Percentiles rank a stretch among this genome's conserved stretches.
Conservation (phyloP, 1,284 basidiomycete genomes). For the Ceratobasidium sp. region DNA sequence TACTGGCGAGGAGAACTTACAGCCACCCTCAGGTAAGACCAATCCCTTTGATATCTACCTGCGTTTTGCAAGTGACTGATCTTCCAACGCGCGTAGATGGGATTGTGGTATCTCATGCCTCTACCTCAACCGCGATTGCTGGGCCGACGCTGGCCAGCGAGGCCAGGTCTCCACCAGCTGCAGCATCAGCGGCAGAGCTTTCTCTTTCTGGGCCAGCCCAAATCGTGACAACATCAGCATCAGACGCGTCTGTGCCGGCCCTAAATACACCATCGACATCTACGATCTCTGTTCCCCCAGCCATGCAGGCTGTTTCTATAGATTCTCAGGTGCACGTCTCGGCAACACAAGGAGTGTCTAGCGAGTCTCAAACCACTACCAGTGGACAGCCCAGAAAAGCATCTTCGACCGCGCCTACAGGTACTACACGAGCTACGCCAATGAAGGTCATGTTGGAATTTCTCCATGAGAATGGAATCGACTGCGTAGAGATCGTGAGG, state of each 20-base stretch:
- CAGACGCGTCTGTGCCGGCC: constrained; percentile 12
- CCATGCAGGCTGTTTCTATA: not conserved
- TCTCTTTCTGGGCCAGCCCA: not conserved
- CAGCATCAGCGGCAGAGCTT: not conserved
- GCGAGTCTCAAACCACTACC: no score
- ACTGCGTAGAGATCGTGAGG: constrained; percentile 25
- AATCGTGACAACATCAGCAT: not conserved
- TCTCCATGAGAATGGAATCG: constrained; percentile 8
- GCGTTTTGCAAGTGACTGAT: no score
- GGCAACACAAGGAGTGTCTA: no score
- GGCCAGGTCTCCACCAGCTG: not conserved
- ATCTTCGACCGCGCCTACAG: not conserved
- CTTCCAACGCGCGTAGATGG: not conserved
- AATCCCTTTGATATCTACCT: no score
- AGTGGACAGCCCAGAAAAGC: not conserved
- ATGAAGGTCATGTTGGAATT: constrained; percentile 14
- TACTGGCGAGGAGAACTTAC: no score
- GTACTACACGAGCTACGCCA: not conserved
- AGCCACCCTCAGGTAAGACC: no score
- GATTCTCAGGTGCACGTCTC: no score
- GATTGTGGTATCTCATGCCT: constrained; percentile 17
- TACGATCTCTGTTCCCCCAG: not conserved
- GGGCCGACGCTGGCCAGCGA: not conserved
- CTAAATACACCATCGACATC: not conserved
- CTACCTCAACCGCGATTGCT: not conserved